Evolutionary conservation across 2,329 filamentous ascomycete genomes (phyloP).

Genomic region (Harringtonia lauricola): DNA sequence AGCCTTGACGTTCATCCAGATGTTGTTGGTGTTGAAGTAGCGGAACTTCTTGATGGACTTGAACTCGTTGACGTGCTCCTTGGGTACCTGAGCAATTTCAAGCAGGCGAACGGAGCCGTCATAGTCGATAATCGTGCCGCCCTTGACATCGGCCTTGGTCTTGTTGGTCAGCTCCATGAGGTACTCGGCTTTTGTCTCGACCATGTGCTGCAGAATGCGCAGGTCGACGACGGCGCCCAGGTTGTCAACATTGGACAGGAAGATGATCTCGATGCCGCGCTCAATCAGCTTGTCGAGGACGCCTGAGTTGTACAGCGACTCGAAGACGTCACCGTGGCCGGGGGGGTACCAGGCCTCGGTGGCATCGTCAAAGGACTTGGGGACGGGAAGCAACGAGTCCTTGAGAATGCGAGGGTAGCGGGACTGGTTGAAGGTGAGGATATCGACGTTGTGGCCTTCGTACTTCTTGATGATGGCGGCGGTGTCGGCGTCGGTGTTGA

Average conservation of each 20-base stretch:
- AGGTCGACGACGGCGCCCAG: slow-evolving; percentile 94
- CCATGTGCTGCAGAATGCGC: slow-evolving; percentile 98
- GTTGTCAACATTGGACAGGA: slow-evolving; percentile 99
- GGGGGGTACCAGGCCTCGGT: slow-evolving; percentile 98
- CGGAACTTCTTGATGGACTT: slow-evolving; percentile 99
- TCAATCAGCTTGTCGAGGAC: slow-evolving; percentile 94
- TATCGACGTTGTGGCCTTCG: slow-evolving; percentile 98
- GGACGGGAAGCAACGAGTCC: slow-evolving; percentile 92
- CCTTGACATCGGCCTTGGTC: slow-evolving; percentile 99
- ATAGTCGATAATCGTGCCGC: slow-evolving; percentile 99
- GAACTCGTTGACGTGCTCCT: slow-evolving; percentile 99
- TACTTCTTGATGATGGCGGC: slow-evolving; percentile 99
- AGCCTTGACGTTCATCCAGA: slow-evolving; percentile 96
- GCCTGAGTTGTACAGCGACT: slow-evolving; percentile 98
- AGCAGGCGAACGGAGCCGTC: slow-evolving; percentile 93
- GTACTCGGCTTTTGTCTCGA: slow-evolving; percentile 93
- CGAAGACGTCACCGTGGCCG: slow-evolving; percentile 98
- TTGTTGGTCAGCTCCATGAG: slow-evolving; percentile 99
- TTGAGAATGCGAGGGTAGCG: slow-evolving; percentile 96
- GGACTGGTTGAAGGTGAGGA: slow-evolving; percentile 99
- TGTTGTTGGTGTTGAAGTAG: slow-evolving; percentile 99
- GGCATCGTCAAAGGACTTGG: slow-evolving; percentile 76
- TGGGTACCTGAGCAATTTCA: slow-evolving; percentile 97
- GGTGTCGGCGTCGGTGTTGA: slow-evolving; percentile 98
- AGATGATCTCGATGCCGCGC: slow-evolving; percentile 93